phyloP scores from a whole-genome alignment of 225 moss, liverwort and hornwort genomes.

The Sphagnum contortum region DNA sequence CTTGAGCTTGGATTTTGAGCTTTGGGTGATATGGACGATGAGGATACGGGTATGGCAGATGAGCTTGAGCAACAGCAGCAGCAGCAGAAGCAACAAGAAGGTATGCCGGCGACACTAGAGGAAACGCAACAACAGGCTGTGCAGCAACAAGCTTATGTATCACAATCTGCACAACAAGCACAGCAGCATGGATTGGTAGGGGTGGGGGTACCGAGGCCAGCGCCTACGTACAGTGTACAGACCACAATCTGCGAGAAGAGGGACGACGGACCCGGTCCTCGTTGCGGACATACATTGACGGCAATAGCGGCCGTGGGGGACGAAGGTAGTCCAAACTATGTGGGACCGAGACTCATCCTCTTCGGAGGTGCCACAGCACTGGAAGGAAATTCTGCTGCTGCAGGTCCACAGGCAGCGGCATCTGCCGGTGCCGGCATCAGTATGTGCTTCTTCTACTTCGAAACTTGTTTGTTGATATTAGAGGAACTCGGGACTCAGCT shows the following conservation, averaged over 20 bases:
- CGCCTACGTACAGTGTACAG: conserved; percentile 28
- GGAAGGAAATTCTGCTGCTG: conserved; percentile 33
- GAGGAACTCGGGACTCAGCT: too few relatives aligned
- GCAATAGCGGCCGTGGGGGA: conserved; percentile 42
- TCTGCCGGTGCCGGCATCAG: conserved; percentile 36
- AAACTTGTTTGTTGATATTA: too few relatives aligned
- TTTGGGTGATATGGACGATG: too few relatives aligned
- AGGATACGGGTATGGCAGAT: too few relatives aligned
- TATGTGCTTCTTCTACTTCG: conserved; percentile 6
- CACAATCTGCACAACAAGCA: background rate
- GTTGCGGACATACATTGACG: conserved; percentile 42
- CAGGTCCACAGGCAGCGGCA: conserved; percentile 23
- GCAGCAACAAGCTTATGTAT: too few relatives aligned
- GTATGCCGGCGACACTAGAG: too few relatives aligned
- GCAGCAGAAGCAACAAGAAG: too few relatives aligned
- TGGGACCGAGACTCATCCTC: conserved; percentile 37
- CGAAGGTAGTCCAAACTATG: conserved; percentile 26
- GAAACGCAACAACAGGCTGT: too few relatives aligned
- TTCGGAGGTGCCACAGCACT: conserved; percentile 43
- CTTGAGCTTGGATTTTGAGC: too few relatives aligned
- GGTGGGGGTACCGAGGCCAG: conserved; percentile 24
- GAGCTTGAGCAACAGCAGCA: too few relatives aligned
- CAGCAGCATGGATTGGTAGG: conserved; percentile 9
- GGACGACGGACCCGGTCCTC: conserved; percentile 39
- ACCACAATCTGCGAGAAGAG: conserved; percentile 31